A percentile compares a stretch with the other conserved stretches of the same genome.
Evolutionary conservation across 1,284 basidiomycete species (phyloP).

Genomic region (Ustilago sp.): DNA sequence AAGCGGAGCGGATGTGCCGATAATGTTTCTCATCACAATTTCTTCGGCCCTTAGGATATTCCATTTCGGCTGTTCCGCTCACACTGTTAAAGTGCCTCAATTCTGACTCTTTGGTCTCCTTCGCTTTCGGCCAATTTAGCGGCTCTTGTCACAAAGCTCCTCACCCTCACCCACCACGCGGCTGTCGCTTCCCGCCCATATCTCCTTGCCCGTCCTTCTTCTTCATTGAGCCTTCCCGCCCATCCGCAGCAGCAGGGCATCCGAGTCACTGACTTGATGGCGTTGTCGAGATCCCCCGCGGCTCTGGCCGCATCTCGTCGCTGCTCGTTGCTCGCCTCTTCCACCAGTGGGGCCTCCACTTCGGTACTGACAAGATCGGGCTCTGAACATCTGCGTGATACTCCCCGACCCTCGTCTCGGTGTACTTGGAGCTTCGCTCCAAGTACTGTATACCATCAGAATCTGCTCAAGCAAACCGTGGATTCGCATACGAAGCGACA

Average conservation of each 20-base stretch:
- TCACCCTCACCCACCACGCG: constrained; percentile 11
- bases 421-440: neutral
- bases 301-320: constrained; percentile 17
- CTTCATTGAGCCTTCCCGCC: neutral
- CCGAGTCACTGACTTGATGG: neutral
- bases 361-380: neutral
- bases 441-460: neutral
- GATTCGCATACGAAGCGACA: too few relatives aligned
- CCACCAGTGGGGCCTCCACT: constrained; percentile 10
- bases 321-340: constrained; percentile 6
- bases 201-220: neutral
- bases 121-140: constrained; percentile 27
- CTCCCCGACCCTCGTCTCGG: neutral
- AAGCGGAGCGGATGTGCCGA: constrained; percentile 5
- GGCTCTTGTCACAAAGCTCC: constrained; percentile 5
- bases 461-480: neutral
- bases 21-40: neutral
- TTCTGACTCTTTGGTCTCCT: neutral
- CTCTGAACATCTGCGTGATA: neutral
- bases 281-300: constrained; percentile 10
- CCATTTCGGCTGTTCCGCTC: constrained; percentile 35
- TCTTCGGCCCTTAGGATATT: constrained; percentile 27
- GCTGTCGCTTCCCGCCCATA: neutral
- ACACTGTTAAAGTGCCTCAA: neutral
- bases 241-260: neutral